Conservation (phyloP, 2,329 filamentous ascomycete species). For the Epichloe gansuensis region DNA sequence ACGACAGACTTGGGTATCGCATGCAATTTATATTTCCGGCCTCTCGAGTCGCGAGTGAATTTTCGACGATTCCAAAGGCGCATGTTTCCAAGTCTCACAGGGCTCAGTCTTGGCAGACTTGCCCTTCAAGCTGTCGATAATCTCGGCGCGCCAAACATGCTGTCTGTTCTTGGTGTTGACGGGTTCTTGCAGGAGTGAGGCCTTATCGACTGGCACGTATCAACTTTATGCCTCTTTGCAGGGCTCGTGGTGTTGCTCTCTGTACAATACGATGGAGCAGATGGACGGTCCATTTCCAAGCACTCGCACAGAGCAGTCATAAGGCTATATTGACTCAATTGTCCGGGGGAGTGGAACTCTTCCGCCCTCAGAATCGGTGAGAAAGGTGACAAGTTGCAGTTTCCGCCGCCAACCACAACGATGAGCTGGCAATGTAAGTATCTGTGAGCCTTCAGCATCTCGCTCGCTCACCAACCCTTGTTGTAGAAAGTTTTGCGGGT, state of each 20-base stretch:
- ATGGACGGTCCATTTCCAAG: background rate
- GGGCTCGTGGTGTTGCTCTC: background rate
- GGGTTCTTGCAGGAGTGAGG: background rate
- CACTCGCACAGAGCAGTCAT: background rate
- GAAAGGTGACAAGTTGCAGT: background rate
- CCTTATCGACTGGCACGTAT: background rate
- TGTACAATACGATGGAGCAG: background rate
- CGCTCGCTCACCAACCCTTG: background rate
- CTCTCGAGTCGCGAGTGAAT: background rate
- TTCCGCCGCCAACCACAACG: background rate
- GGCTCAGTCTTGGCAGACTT: background rate
- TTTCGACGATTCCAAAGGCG: background rate
- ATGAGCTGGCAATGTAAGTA: conserved; percentile 4
- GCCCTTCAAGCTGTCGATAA: background rate
- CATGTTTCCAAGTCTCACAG: background rate
- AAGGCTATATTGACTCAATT: background rate
- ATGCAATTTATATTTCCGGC: background rate
- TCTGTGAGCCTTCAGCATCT: background rate
- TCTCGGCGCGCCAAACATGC: background rate
- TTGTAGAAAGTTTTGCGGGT: background rate
- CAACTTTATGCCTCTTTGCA: background rate
- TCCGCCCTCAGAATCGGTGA: background rate
- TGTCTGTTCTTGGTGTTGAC: background rate
- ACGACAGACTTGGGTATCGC: background rate
- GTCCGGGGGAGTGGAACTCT: background rate